Evolutionary conservation across 2,329 filamentous ascomycete genomes (phyloP), one percentile per base, ranked within the genome.

Genomic region (Elsinoe fawcettii): DNA sequence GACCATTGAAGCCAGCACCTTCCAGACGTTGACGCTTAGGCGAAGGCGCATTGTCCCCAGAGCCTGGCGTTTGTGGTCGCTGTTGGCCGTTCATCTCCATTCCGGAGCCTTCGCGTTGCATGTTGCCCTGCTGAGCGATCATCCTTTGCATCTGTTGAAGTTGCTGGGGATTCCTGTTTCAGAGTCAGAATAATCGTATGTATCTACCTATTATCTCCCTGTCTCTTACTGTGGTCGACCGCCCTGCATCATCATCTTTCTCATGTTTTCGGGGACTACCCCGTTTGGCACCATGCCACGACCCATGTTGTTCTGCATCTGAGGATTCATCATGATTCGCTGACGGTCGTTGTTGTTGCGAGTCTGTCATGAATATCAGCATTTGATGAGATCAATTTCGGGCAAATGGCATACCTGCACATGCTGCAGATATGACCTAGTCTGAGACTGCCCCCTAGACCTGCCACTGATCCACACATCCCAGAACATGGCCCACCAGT

Each of bases 401-500:
- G 6, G 27, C 22, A 27, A 36, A 59, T 61, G 61, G 71, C 75
- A 67, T 81, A 95, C 91, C 80, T 95, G 88, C 61, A 86, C 90
- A 67, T 95, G 88, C 59, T 80, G 75, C 58, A 95, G 82, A 71
- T 95, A 96, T 75, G 88, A 84, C 61, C 80, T 80, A 47, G 89
- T 85, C 59, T 75, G 72, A 11, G 57, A 56, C 18, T 53, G 55
- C 47, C 56, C 60, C 60, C 70, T 69, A 49, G 64, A 82, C 67
- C 89, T 87, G 69, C 92, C 88, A 57, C 90, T 89, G 67, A 84
- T 84, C 73, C 88, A 95, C 65, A 97, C 90, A 67, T 99, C 93
- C 90, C 90, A 97, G 72, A 99, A 99, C 55, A 96, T 81, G 67
- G 86, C 89, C 77, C 95, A 99, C 93, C 93, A 99, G 67, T 97